A percentile compares a stretch with the other conserved stretches of the same genome.
phyloP scores from a whole-genome alignment of 1,284 basidiomycete genomes.

The Stygiomarasmius scandens region DNA sequence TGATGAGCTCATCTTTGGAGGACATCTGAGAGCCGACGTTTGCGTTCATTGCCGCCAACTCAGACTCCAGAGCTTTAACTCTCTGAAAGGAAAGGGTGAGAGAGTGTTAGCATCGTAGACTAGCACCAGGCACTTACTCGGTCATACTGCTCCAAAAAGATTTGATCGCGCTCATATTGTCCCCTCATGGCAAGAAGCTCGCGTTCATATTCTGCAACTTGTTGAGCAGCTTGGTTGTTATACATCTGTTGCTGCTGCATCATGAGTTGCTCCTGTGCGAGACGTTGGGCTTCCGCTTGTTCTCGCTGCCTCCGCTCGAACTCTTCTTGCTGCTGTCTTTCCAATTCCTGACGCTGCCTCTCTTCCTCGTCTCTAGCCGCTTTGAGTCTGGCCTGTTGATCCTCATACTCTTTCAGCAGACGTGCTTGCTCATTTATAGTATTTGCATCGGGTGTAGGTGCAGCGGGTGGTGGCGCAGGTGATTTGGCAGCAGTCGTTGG shows the following conservation, averaged over 20 bases:
- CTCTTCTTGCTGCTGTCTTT: conserved; percentile 84
- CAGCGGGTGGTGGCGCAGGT: conserved; percentile 63
- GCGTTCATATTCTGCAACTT: conserved; percentile 82
- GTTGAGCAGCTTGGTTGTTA: conserved; percentile 69
- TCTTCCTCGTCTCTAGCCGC: conserved; percentile 86
- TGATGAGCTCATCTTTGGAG: conserved; percentile 95
- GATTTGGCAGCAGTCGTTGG: conserved; percentile 68
- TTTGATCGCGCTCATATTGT: conserved; percentile 97
- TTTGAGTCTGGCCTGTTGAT: conserved; percentile 86
- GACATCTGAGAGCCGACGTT: conserved; percentile 88
- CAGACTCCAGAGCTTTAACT: conserved; percentile 95
- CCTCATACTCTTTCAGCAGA: conserved; percentile 96
- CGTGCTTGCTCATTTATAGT: conserved; percentile 93
- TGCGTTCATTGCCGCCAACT: conserved; percentile 77
- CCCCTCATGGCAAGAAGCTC: conserved; percentile 93
- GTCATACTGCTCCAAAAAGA: conserved; percentile 98
- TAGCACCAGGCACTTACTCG: conserved; percentile 54
- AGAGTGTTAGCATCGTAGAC: conserved; percentile 6
- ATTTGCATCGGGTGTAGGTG: conserved; percentile 72
- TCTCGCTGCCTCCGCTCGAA: conserved; percentile 90
- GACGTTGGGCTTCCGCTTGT: conserved; percentile 87
- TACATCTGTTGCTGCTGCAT: conserved; percentile 80
- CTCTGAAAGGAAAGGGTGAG: conserved; percentile 51
- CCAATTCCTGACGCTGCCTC: conserved; percentile 73
- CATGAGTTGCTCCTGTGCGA: conserved; percentile 87